These are phyloP conservation scores for Globisporangium cystogenes DNA, from an alignment of 352 stramenopile species.

Conservation along the genomic window DNA sequence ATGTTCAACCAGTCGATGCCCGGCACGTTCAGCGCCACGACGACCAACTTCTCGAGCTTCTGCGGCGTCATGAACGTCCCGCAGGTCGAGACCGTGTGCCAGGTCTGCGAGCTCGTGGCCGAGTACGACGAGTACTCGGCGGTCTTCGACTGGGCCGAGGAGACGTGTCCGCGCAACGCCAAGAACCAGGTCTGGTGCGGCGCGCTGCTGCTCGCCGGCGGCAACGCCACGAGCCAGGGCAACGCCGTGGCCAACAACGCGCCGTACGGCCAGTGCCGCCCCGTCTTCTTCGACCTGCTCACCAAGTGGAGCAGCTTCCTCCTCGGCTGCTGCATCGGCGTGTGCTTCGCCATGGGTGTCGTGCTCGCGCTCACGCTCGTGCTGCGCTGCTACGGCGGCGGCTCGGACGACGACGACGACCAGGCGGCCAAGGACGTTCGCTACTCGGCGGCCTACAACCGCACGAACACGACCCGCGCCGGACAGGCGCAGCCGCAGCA, in stretches of 20 bases:
- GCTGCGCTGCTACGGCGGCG: slow-evolving; percentile 33
- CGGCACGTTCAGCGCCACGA: slow-evolving; percentile 30
- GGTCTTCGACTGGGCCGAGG: slow-evolving; percentile 59
- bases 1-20: slow-evolving; percentile 49
- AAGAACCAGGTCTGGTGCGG: slow-evolving; percentile 70
- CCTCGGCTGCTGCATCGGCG: slow-evolving; percentile 46
- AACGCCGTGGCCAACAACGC: slow-evolving; percentile 35
- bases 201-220: slow-evolving; percentile 39
- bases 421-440: not conserved
- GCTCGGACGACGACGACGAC: slow-evolving; percentile 17
- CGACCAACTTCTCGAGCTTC: slow-evolving; percentile 45
- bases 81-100: slow-evolving; percentile 48
- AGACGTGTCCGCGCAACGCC: slow-evolving; percentile 41
- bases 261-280: slow-evolving; percentile 66
- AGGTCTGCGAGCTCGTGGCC: slow-evolving; percentile 42
- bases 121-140: slow-evolving; percentile 60
- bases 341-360: slow-evolving; percentile 35
- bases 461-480: slow-evolving; percentile 2
- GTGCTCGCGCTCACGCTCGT: slow-evolving; percentile 56
- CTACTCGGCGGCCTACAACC: slow-evolving; percentile 3
- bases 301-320: slow-evolving; percentile 65
- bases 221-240: slow-evolving; percentile 13
- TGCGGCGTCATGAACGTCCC: slow-evolving; percentile 34
- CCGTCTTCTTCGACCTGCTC: slow-evolving; percentile 54
- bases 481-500: slow-evolving; percentile 15